Evolutionary conservation across 805 yeast species (phyloP), one percentile per base, ranked within the genome.

Genomic region (Suhomyces xylopsoci): DNA sequence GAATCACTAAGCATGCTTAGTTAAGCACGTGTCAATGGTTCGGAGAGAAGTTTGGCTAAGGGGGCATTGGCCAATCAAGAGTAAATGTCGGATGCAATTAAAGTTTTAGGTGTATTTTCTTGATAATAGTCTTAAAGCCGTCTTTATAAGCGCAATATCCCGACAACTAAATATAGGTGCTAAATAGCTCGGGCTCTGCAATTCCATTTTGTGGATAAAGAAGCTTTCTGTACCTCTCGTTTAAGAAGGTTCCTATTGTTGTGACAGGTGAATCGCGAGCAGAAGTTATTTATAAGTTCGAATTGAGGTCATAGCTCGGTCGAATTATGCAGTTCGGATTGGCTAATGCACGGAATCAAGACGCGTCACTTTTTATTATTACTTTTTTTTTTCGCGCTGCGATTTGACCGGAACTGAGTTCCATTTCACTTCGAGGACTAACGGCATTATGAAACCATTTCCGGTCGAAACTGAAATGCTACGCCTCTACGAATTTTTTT

Each of bases 241-340:
- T 42, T 42, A 42, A 42, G 22, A 42, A 24, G 30, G 45, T 14
- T 4, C 30, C 45, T 42, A 42, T 42, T 42, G 45, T 42, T 42
- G 19, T 22, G 30, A 14, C 45, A 42, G 15, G 9, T 20, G 10
- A n/a, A 10, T 20, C 30, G 45, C 45, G 30, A 9, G 7, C 42
- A 10, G 14, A 38, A 9, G 22, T 38, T 9, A 17, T 38, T 17
- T 7, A 10, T 10, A 19, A 38, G 6, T 17, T 17, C 24, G 24
- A 38, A 17, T 17, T 9, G 20, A 17, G 42, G 24, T 4, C 20
- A 36, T 9, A 15, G 15, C 0, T 19, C 42, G 24, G 24, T 38
- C 14, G 24, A 10, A 12, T 19, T 19, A 19, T 38, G 42, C 42
- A 38, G 36, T 32, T n/a, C 36, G 17, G 36, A 17, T 38, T 17